Base-by-base conservation (phyloP, 164 flowering plant genomes). In the Piper longum region DNA sequence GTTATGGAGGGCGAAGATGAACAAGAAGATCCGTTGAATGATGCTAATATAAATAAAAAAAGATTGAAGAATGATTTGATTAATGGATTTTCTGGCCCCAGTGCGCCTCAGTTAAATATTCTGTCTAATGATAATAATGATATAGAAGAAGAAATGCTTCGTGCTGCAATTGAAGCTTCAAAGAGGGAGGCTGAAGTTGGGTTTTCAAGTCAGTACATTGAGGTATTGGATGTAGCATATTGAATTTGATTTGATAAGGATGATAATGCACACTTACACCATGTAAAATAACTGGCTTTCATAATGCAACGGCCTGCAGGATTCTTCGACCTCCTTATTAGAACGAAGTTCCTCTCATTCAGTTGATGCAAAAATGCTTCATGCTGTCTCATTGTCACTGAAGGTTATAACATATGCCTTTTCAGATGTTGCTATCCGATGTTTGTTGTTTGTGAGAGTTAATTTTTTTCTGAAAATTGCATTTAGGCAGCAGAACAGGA, bases 141-240 rank as follows among this genome's bases (percentile, higher is more conserved):
- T 65, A 84, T 95, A 69, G 99, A 95, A 77, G 97, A 91, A 79
- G 87, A 90, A 78, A 90, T 93, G 96, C 69, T 93, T 66, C 78
- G 75, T 69, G 99, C 97, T 77, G 99, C 96, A 55, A 87, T 93
- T 70, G 99, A 90, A 80, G 99, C 97, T 74, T 93, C 99, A 56
- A 90, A 80, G 75, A 63, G 71, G 63, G 96, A 88, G 61, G 87
- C 72, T 67, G 80, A 72, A 77, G 79, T 68, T 63, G 69, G 69
- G 16, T 54, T 57, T 43, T 61, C 63, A 41, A 77, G 54, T 62
- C 74, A 78, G 36, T 66, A 70, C 62, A 42, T 57, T 39, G 63
- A 58, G 68, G 84, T 79, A 78, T 65, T 79, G 67, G 66, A 43
- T 43, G 45, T 7, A 60, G 7, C 14, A 48, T 14, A 48, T 48